Base-by-base conservation (phyloP, 306 rosid species). In the Prinsepia uniflora region DNA sequence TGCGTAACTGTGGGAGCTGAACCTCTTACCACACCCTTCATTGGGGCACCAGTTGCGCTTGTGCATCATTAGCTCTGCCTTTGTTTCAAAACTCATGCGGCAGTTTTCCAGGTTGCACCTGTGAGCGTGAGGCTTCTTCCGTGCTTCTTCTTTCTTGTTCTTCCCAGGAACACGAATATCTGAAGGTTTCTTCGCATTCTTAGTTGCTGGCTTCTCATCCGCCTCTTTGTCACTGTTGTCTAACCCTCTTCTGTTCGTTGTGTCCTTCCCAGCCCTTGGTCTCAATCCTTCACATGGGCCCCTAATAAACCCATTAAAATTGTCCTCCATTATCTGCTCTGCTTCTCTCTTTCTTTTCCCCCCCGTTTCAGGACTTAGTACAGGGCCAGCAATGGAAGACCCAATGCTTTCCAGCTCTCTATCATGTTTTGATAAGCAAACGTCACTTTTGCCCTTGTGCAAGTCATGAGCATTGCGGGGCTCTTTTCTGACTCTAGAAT, bases 261-360 rank as follows among this genome's bases (percentile, higher is more conserved):
- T 57, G 65, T 72, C 82, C 78, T 86, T 94, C 67, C 73, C 72
- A 61, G 81, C 48, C 82, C 99, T 91, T 14, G 96, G 87, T 68
- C 99, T 84, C 83, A 94, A 73, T 58, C 99, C 83, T 83, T 94
- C 99, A 81, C 99, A 94, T 70, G 99, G 99, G 67, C 99, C 83
- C 79, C 84, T 80, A 40, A 83, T 84, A 71, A 83, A 94, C 67
- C 84, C 86, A 64, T n/a, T 20, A 79, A 71, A 76, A 67, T 68
- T 69, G 65, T 48, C 67, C 67, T 84, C 76, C 22, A 67, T 66
- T 42, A 81, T 46, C 62, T 48, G 81, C 65, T 89, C 92, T 69
- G 70, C n/a, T 61, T 81, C 81, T 73, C 86, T 87, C 75, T 76
- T 86, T 72, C 85, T 81, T 83, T 81, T 87, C 65, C 81, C 63